phyloP scores from a whole-genome alignment of 371 early-diverging fungal species.

The Syncephalastrum sp. region DNA sequence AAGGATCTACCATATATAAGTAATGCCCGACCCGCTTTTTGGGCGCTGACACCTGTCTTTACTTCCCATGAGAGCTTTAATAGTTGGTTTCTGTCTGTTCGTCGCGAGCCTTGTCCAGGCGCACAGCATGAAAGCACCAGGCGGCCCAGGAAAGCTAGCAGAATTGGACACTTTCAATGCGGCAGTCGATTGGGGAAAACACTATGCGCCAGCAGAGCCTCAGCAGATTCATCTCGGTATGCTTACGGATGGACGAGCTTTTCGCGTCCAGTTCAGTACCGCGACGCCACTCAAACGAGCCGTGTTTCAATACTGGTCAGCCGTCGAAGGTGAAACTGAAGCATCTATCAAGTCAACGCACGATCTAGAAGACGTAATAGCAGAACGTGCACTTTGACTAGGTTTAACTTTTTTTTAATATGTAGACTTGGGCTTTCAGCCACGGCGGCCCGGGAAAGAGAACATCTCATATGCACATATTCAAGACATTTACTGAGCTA shows the following conservation, averaged over 20 bases:
- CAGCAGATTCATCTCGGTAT: slow-evolving; percentile 21
- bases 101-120: no score
- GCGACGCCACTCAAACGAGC: neutral
- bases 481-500: no score
- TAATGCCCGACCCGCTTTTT: no score
- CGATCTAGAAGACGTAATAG: neutral
- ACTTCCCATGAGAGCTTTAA: no score
- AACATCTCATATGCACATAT: no score
- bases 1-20: no score
- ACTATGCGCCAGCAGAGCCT: slow-evolving; percentile 13
- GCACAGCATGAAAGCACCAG: neutral
- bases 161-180: slow-evolving; percentile 12
- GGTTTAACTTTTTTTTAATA: neutral
- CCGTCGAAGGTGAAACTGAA: neutral
- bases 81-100: no score
- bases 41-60: no score
- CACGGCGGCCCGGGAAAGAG: no score
- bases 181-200: slow-evolving; percentile 16
- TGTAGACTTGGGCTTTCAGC: no score
- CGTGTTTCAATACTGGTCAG: slow-evolving; percentile 18
- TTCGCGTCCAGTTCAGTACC: slow-evolving; percentile 23
- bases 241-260: slow-evolving; percentile 11
- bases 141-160: slow-evolving; percentile 8
- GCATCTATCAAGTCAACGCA: neutral
- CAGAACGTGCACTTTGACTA: neutral